A percentile compares a stretch with the other conserved stretches of the same genome.
These are phyloP conservation scores for Puccinia horiana DNA, from an alignment of 1,284 basidiomycete species.

Conservation along the genomic window DNA sequence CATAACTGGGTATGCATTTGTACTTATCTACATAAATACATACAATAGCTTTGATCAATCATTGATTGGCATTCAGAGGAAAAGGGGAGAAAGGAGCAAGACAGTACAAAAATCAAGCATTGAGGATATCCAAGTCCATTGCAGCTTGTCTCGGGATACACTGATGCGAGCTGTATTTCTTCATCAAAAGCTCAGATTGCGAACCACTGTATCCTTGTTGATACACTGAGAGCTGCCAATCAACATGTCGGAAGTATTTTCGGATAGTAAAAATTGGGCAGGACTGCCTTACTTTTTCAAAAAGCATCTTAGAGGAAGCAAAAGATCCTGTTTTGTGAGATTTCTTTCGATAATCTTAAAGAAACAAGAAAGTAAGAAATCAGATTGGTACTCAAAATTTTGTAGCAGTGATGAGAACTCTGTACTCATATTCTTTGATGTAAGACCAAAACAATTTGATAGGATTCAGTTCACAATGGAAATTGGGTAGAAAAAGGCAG, in stretches of 20 bases:
- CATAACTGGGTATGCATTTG: no score
- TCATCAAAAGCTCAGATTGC: not conserved
- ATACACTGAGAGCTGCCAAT: constrained; percentile 19
- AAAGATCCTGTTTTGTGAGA: not conserved
- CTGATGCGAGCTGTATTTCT: not conserved
- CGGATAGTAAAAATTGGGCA: constrained; percentile 5
- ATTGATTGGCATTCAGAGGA: no score
- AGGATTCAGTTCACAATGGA: not conserved
- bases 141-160: not conserved
- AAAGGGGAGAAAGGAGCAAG: no score
- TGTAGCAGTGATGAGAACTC: no score
- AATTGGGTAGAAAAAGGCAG: not conserved
- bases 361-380: no score
- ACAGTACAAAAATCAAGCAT: no score
- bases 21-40: no score
- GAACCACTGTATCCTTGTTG: not conserved
- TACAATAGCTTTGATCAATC: no score
- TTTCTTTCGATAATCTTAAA: not conserved
- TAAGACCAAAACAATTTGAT: not conserved
- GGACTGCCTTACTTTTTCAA: constrained; percentile 14
- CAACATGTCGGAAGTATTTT: constrained; percentile 20
- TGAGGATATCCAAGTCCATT: not conserved
- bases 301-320: constrained; percentile 16
- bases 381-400: no score
- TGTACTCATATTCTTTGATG: not conserved